A percentile compares a stretch with the other conserved stretches of the same genome.
Conservation (phyloP, 2,329 filamentous ascomycete species). For the Uncinocarpus reesii region DNA sequence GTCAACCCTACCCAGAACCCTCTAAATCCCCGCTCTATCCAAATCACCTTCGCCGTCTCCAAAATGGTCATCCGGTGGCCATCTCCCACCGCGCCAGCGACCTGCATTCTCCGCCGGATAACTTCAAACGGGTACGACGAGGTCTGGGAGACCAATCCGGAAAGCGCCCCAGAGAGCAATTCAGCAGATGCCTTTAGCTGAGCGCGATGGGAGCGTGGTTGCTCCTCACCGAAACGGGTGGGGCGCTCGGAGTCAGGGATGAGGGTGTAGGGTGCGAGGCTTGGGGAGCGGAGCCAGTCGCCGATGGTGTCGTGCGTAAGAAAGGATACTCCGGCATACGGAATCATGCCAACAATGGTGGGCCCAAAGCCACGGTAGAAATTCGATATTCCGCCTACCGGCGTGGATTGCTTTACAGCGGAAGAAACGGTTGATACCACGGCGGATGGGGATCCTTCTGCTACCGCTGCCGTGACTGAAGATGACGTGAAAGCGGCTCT, state of each 20-base stretch:
- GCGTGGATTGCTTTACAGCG: conserved; percentile 44
- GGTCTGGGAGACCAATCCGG: conserved; percentile 82
- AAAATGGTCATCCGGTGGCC: conserved; percentile 65
- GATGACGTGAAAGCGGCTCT: conserved; percentile 25
- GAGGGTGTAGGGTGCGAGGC: conserved; percentile 62
- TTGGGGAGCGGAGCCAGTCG: conserved; percentile 64
- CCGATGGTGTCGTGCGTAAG: conserved; percentile 85
- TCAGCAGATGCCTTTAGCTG: conserved; percentile 77
- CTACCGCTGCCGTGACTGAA: conserved; percentile 26
- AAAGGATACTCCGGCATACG: conserved; percentile 92
- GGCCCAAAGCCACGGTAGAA: conserved; percentile 93
- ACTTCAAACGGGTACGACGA: conserved; percentile 90
- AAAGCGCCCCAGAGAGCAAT: conserved; percentile 69
- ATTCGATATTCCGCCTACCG: conserved; percentile 63
- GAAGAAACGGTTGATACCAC: conserved; percentile 27
- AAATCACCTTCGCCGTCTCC: conserved; percentile 69
- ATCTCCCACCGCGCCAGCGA: conserved; percentile 86
- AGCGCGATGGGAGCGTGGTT: conserved; percentile 49
- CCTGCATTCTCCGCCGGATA: conserved; percentile 86
- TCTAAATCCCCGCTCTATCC: conserved; percentile 59
- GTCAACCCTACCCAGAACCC: conserved; percentile 90
- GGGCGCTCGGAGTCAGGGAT: conserved; percentile 48
- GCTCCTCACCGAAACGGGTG: conserved; percentile 28
- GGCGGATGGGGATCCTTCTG: conserved; percentile 24
- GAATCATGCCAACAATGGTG: conserved; percentile 87